Conservation (phyloP, 495 filamentous ascomycete species). For the Endocarpon pusillum region DNA sequence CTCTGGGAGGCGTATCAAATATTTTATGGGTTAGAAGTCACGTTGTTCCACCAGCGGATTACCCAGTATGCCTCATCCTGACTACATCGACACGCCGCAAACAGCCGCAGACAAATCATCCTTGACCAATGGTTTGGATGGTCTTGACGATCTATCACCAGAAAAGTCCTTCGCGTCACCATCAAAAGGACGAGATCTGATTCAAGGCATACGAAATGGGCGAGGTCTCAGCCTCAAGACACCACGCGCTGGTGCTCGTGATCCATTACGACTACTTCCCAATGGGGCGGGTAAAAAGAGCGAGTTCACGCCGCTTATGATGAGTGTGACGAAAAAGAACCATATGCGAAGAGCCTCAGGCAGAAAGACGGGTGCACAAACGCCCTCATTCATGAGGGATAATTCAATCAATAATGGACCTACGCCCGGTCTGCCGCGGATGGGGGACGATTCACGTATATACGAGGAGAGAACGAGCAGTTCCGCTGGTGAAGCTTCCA, state of each 20-base stretch:
- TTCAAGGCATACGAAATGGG: constrained; percentile 48
- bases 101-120: constrained; percentile 61
- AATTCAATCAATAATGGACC: constrained; percentile 43
- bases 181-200: constrained; percentile 54
- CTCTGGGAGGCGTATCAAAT: no score
- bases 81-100: constrained; percentile 60
- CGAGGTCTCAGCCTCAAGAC: constrained; percentile 46
- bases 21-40: no score
- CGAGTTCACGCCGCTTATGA: constrained; percentile 89
- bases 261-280: constrained; percentile 45
- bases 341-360: constrained; percentile 38
- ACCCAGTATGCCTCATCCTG: no score
- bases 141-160: constrained; percentile 55
- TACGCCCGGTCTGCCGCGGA: constrained; percentile 42
- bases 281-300: constrained; percentile 39
- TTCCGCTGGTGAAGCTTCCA: constrained; percentile 32
- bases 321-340: constrained; percentile 72
- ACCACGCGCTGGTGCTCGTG: constrained; percentile 44
- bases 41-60: no score
- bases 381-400: constrained; percentile 48
- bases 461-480: constrained; percentile 47
- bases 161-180: constrained; percentile 79
- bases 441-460: constrained; percentile 42
- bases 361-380: constrained; percentile 41
- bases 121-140: constrained; percentile 44